phyloP scores from a whole-genome alignment of 148 eudicot genomes.

The Cornus controversa region DNA sequence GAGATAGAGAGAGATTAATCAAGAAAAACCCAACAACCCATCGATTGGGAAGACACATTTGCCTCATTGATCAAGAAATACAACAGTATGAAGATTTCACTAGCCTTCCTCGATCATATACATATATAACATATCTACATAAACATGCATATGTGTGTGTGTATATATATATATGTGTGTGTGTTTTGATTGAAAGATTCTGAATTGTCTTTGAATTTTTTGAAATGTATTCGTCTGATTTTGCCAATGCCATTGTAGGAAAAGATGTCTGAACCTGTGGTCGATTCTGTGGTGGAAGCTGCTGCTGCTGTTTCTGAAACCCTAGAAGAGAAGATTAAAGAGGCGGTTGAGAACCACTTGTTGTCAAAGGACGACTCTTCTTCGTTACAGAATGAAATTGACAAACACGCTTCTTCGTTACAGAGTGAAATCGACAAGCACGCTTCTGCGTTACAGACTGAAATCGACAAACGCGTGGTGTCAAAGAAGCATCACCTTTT shows the following conservation, averaged over 20 bases:
- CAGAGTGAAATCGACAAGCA: constrained; percentile 2
- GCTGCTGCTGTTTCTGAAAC: neutral
- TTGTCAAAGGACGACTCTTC: neutral
- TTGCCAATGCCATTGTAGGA: neutral
- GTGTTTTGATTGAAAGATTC: neutral
- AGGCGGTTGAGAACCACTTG: neutral
- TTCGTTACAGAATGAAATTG: neutral
- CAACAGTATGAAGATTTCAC: neutral
- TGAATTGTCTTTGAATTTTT: no score
- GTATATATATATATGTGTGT: neutral
- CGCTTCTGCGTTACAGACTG: neutral
- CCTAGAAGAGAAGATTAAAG: neutral
- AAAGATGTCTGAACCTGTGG: neutral
- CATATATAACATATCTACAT: neutral
- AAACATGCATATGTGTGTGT: neutral
- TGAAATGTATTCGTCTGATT: neutral
- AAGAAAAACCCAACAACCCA: neutral
- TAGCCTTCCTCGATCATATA: neutral
- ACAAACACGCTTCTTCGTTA: neutral
- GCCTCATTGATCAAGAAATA: neutral
- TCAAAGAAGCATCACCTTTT: constrained; percentile 18
- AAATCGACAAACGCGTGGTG: neutral
- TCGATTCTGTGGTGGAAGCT: neutral
- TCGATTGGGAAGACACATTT: neutral
- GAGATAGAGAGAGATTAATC: neutral